phyloP scores from a whole-genome alignment of 1,284 basidiomycete genomes.

The Apiotrichum domesticum region DNA sequence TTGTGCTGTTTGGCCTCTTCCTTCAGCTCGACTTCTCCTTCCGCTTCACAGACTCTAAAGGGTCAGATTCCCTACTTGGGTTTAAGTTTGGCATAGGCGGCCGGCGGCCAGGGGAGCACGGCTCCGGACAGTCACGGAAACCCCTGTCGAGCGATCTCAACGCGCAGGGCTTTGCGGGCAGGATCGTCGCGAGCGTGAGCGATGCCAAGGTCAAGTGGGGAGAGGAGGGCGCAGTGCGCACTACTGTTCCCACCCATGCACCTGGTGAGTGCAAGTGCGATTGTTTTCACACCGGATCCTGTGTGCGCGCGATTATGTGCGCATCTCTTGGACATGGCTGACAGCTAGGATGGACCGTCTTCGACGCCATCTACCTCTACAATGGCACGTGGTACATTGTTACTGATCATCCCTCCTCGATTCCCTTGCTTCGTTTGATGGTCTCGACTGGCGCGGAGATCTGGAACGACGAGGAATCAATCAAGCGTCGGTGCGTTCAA shows the following conservation, averaged over 20 bases:
- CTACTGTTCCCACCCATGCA: conserved; percentile 42
- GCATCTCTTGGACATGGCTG: background rate
- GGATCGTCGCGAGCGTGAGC: conserved; percentile 6
- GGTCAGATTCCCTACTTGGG: conserved; percentile 27
- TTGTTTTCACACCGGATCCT: background rate
- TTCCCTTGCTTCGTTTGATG: conserved; percentile 47
- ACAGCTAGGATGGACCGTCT: conserved; percentile 62
- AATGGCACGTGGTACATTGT: conserved; percentile 49
- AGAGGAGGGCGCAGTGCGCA: conserved; percentile 32
- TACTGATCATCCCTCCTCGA: conserved; percentile 43
- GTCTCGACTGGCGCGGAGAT: conserved; percentile 47
- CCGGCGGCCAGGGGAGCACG: background rate
- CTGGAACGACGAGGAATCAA: conserved; percentile 48
- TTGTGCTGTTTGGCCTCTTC: conserved; percentile 37
- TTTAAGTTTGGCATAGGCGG: conserved; percentile 31
- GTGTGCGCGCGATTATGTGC: background rate
- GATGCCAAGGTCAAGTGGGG: conserved; percentile 41
- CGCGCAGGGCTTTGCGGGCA: conserved; percentile 1
- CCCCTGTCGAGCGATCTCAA: background rate
- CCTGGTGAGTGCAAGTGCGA: conserved; percentile 36
- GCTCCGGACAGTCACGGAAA: conserved; percentile 1
- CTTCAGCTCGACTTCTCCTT: conserved; percentile 43
- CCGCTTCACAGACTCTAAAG: conserved; percentile 29
- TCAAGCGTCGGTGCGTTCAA: conserved; percentile 17
- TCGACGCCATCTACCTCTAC: conserved; percentile 57